Evolutionary conservation across 352 stramenopile species (phyloP).

Genomic region (Pythium diclinum): DNA sequence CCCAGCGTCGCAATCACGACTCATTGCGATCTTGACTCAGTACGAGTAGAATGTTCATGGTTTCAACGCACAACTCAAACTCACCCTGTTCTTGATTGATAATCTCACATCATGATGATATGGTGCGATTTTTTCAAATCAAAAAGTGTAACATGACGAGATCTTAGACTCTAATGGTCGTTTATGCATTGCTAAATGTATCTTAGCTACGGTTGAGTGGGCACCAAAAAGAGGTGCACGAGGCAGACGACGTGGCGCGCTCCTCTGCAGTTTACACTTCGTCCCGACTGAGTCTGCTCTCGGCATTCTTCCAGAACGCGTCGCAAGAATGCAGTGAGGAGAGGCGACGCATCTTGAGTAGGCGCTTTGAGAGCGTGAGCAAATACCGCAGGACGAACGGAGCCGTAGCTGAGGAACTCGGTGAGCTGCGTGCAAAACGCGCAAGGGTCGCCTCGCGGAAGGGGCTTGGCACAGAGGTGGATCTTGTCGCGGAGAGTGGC

Average conservation of each 20-base stretch:
- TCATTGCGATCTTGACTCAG: not conserved
- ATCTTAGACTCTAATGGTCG: too few species aligned
- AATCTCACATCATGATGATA: not conserved
- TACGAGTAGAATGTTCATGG: not conserved
- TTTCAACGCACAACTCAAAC: not conserved
- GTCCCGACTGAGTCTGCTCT: not conserved
- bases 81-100: not conserved
- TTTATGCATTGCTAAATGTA: too few species aligned
- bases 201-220: not conserved
- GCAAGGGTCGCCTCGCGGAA: not conserved
- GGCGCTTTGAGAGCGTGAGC: not conserved
- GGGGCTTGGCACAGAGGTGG: not conserved
- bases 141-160: too few species aligned
- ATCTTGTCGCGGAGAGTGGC: not conserved
- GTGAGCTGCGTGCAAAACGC: not conserved
- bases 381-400: not conserved
- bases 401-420: not conserved
- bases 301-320: not conserved
- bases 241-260: constrained; percentile 6
- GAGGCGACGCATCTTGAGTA: not conserved
- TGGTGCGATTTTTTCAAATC: too few species aligned
- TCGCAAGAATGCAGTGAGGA: not conserved
- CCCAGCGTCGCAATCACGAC: not conserved
- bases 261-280: not conserved
- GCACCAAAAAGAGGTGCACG: not conserved